A percentile compares a stretch with the other conserved stretches of the same genome.
Evolutionary conservation across 106 monocot genomes (phyloP).

Genomic region (Dendrobium nobile): DNA sequence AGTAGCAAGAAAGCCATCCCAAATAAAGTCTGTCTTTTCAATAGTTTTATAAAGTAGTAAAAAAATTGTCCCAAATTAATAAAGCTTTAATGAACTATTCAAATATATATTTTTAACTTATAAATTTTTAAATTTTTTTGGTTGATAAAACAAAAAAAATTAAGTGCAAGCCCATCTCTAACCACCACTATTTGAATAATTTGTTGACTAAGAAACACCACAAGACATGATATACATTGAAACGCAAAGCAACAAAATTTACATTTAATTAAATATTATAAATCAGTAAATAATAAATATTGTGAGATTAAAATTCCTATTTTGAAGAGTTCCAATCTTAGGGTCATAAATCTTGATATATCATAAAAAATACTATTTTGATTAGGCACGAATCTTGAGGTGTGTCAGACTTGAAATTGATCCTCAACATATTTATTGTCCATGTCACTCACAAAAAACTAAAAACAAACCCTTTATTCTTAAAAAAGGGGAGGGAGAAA

Average conservation of each 20-base stretch:
- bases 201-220: background rate
- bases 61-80: no score
- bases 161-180: background rate
- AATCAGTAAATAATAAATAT: background rate
- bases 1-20: no score
- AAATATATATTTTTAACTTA: background rate
- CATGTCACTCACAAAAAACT: no score
- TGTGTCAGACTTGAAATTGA: no score
- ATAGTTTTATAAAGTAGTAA: no score
- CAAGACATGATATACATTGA: background rate
- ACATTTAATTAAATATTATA: background rate
- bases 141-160: background rate
- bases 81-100: no score
- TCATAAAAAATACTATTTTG: no score
- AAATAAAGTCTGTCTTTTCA: no score
- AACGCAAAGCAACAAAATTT: background rate
- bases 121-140: background rate
- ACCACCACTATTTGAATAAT: background rate
- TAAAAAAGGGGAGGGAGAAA: no score
- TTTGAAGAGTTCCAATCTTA: background rate
- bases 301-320: background rate
- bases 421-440: no score
- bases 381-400: no score
- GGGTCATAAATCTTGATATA: background rate
- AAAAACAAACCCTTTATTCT: no score